Evolutionary conservation across 371 early-diverging fungal genomes (phyloP).

Genomic region (Gilbertella persicaria): DNA sequence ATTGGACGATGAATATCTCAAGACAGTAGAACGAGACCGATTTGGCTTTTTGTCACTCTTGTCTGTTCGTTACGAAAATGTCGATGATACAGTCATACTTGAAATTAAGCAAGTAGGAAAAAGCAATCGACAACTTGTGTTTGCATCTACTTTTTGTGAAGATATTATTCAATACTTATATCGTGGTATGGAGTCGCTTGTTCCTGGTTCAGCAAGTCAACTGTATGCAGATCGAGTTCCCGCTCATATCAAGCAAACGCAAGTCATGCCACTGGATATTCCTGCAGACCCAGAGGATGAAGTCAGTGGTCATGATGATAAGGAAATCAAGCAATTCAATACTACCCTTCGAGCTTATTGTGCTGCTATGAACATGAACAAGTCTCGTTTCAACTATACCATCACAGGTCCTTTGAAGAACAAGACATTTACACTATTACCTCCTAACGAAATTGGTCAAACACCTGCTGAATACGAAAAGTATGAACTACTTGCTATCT

Average conservation of each 20-base stretch:
- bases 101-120: slow-evolving; percentile 28
- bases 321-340: slow-evolving; percentile 18
- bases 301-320: slow-evolving; percentile 11
- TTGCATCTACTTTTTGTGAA: slow-evolving; percentile 37
- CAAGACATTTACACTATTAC: slow-evolving; percentile 24
- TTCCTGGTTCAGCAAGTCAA: slow-evolving; percentile 5
- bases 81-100: slow-evolving; percentile 40
- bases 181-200: slow-evolving; percentile 31
- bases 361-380: slow-evolving; percentile 46
- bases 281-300: slow-evolving; percentile 18
- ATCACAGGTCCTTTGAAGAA: slow-evolving; percentile 13
- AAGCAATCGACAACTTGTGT: slow-evolving; percentile 23
- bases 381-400: slow-evolving; percentile 26
- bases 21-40: slow-evolving; percentile 38
- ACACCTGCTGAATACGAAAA: slow-evolving; percentile 25
- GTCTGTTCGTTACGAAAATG: slow-evolving; percentile 25
- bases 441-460: slow-evolving; percentile 34
- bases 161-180: slow-evolving; percentile 34
- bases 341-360: slow-evolving; percentile 35
- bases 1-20: slow-evolving; percentile 28
- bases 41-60: slow-evolving; percentile 40
- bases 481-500: slow-evolving; percentile 40
- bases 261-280: slow-evolving; percentile 4
- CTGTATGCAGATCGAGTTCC: slow-evolving; percentile 22
- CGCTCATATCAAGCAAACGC: slow-evolving; percentile 12